These are phyloP conservation scores for Oryza punctata DNA, from an alignment of 176 grass and related monocot genomes.

Conservation along the genomic window DNA sequence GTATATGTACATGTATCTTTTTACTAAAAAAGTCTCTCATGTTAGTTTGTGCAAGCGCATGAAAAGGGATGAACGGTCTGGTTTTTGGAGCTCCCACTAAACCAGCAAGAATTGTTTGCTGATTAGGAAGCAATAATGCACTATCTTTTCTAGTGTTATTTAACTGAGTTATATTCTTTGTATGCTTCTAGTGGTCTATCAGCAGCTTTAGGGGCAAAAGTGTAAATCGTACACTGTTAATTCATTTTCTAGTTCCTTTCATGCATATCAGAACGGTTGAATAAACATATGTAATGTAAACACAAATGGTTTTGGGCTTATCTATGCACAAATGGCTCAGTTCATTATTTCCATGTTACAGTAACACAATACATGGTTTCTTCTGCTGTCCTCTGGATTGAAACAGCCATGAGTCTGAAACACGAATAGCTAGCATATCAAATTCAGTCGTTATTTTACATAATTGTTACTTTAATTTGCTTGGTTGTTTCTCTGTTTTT, in stretches of 20 bases:
- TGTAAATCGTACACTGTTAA: neutral
- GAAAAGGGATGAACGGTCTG: neutral
- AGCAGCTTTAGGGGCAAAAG: neutral
- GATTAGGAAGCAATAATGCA: conserved; percentile 43
- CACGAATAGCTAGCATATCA: too few species aligned
- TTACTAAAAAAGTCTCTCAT: neutral
- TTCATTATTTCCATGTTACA: neutral
- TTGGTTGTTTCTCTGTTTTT: neutral
- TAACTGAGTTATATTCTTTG: conserved; percentile 8
- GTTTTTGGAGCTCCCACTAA: conserved; percentile 39
- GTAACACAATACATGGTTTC: neutral
- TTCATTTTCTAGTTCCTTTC: too few species aligned
- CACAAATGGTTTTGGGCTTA: neutral
- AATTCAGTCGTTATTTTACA: too few species aligned
- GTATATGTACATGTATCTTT: neutral
- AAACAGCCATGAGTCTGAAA: neutral
- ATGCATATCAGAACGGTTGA: neutral
- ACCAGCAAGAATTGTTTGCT: conserved; percentile 39
- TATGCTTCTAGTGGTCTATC: neutral
- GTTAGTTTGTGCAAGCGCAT: neutral
- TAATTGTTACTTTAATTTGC: neutral
- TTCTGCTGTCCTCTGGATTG: too few species aligned
- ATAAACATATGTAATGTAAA: neutral
- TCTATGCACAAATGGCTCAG: neutral
- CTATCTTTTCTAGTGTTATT: neutral